A percentile compares a stretch with the other conserved stretches of the same genome.
Evolutionary conservation across 371 early-diverging fungal genomes (phyloP).

Genomic region (Quaeritorhiza haematococci): DNA sequence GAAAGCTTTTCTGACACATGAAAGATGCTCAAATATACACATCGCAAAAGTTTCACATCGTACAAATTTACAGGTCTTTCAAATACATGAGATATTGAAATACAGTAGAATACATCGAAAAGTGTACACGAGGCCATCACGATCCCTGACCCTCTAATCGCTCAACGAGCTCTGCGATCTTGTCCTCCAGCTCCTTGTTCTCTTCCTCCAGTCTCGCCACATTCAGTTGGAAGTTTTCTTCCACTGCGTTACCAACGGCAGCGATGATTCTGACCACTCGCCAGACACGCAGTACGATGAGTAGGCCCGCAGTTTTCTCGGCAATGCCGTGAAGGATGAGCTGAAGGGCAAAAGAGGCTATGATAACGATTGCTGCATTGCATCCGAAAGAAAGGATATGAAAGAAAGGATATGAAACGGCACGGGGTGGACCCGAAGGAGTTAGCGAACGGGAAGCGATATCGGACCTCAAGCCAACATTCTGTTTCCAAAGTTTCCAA

Average conservation of each 20-base stretch:
- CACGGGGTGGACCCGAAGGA: neutral
- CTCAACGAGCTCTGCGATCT: too few species aligned
- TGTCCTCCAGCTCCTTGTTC: constrained; percentile 4
- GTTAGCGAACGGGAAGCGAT: neutral
- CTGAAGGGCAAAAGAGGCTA: constrained; percentile 16
- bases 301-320: constrained; percentile 12
- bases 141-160: too few species aligned
- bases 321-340: constrained; percentile 15
- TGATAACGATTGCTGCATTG: constrained; percentile 11
- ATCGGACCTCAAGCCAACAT: neutral
- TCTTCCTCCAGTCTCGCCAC: constrained; percentile 12
- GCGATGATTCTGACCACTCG: constrained; percentile 22
- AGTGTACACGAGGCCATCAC: too few species aligned
- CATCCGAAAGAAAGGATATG: neutral
- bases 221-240: constrained; percentile 3
- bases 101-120: too few species aligned
- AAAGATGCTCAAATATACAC: too few species aligned
- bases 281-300: constrained; percentile 23
- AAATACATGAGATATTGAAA: too few species aligned
- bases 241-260: constrained; percentile 14
- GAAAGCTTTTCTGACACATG: too few species aligned
- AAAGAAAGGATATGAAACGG: neutral
- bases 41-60: too few species aligned
- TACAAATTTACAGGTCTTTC: too few species aligned
- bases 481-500: neutral